These are phyloP conservation scores for Flaveria robusta DNA, from an alignment of 129 eudicot species.

Conservation along the genomic window DNA sequence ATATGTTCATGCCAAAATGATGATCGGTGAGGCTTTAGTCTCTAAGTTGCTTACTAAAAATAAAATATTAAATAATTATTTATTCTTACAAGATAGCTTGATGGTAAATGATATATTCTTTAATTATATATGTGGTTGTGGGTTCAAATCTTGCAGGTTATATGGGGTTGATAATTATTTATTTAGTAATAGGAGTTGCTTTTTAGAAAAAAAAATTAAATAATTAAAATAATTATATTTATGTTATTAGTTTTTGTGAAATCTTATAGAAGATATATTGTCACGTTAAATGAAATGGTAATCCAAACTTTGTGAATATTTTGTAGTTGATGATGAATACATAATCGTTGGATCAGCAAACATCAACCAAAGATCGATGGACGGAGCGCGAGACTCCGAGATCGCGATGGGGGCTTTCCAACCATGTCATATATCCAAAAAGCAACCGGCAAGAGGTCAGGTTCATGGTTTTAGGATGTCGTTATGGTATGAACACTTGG, in stretches of 20 bases:
- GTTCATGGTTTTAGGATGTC: constrained; percentile 75
- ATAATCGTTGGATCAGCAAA: constrained; percentile 82
- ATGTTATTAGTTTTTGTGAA: too few relatives aligned
- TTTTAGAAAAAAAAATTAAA: too few relatives aligned
- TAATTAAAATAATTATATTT: too few relatives aligned
- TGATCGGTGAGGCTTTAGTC: constrained; percentile 57
- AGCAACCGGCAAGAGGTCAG: constrained; percentile 65
- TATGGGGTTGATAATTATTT: too few relatives aligned
- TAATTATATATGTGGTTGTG: too few relatives aligned
- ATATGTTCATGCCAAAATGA: constrained; percentile 84
- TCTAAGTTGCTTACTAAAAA: not conserved
- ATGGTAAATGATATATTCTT: too few relatives aligned
- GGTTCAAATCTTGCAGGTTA: too few relatives aligned
- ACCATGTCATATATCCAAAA: constrained; percentile 53
- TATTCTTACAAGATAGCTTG: too few relatives aligned
- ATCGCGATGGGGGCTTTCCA: constrained; percentile 95
- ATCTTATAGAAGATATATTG: too few relatives aligned
- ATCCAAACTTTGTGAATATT: not conserved
- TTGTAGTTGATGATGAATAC: constrained; percentile 83
- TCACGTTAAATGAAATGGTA: too few relatives aligned
- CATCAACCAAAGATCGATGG: constrained; percentile 86
- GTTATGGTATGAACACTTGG: constrained; percentile 79
- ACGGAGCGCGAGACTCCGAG: constrained; percentile 81
- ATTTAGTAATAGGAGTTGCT: too few relatives aligned
- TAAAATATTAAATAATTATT: not conserved